Conservation (phyloP, 495 filamentous ascomycete species). For the Neurospora sp. region DNA sequence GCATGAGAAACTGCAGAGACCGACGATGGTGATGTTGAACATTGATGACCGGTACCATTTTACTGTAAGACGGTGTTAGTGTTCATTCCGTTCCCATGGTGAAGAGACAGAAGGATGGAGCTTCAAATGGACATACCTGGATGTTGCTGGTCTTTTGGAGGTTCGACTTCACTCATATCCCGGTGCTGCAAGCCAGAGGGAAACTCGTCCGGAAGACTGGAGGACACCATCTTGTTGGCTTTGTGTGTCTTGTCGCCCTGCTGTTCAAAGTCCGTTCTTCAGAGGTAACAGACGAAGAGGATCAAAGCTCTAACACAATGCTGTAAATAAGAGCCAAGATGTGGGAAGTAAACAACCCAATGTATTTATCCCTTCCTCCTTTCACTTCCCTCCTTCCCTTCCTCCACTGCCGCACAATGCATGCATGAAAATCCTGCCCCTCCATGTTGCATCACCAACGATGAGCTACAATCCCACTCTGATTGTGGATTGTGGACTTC, state of each 20-base stretch:
- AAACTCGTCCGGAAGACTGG: neutral
- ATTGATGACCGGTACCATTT: slow-evolving; percentile 57
- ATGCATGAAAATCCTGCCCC: neutral
- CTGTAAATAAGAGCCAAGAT: neutral
- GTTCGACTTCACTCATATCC: slow-evolving; percentile 6
- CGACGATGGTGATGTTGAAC: slow-evolving; percentile 54
- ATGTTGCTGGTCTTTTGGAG: slow-evolving; percentile 15
- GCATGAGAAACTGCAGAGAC: slow-evolving; percentile 51
- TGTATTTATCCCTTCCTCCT: neutral
- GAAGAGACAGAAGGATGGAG: neutral
- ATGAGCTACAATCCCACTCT: neutral
- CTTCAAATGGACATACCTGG: slow-evolving; percentile 6
- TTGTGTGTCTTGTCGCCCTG: neutral
- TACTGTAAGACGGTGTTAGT: slow-evolving; percentile 26
- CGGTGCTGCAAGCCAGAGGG: neutral
- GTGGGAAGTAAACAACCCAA: neutral
- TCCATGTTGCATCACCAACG: neutral
- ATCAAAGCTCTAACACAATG: neutral
- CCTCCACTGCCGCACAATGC: neutral
- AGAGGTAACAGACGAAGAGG: neutral
- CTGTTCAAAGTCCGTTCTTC: neutral
- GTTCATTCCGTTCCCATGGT: neutral
- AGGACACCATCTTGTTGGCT: neutral
- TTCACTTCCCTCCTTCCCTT: neutral
- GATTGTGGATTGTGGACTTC: neutral